Percentiles rank a stretch among this genome's conserved stretches.
These are phyloP conservation scores for Aethionema arabicum DNA, from an alignment of 345 rosid species.

Conservation along the genomic window DNA sequence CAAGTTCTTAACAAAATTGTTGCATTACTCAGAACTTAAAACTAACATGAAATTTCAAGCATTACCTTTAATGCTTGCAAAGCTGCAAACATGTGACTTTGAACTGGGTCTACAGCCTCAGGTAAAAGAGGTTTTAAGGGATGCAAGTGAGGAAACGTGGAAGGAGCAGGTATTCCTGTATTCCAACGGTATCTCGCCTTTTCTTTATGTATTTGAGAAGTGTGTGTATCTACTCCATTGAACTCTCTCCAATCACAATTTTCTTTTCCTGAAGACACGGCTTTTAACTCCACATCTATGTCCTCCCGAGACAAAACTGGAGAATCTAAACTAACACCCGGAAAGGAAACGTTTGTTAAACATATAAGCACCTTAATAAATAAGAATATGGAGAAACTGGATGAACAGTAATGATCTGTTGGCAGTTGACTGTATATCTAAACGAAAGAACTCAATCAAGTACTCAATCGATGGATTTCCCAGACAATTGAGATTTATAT, in stretches of 20 bases:
- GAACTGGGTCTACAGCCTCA: constrained; percentile 70
- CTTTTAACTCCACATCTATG: constrained; percentile 23
- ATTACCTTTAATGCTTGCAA: constrained; percentile 78
- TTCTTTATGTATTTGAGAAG: constrained; percentile 31
- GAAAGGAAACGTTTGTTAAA: constrained; percentile 15
- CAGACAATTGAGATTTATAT: neutral
- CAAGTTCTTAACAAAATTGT: neutral
- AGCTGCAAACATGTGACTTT: constrained; percentile 81
- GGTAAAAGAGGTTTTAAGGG: constrained; percentile 73
- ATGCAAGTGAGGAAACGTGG: constrained; percentile 55
- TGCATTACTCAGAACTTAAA: neutral
- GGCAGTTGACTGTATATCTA: constrained; percentile 33
- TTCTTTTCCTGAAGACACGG: constrained; percentile 34
- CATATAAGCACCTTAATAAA: constrained; percentile 9
- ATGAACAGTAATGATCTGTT: constrained; percentile 22
- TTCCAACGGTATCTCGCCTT: constrained; percentile 35
- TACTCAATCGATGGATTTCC: constrained; percentile 25
- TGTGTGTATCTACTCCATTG: constrained; percentile 33
- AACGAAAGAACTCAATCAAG: constrained; percentile 24
- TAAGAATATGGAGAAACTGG: neutral
- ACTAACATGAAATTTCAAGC: neutral
- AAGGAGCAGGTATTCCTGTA: constrained; percentile 88
- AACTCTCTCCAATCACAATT: constrained; percentile 40
- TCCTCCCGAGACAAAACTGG: constrained; percentile 19
- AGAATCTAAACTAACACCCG: constrained; percentile 34